A percentile compares a stretch with the other conserved stretches of the same genome.
phyloP scores from a whole-genome alignment of 2,329 filamentous ascomycete species.

The Myriangium duriaei region DNA sequence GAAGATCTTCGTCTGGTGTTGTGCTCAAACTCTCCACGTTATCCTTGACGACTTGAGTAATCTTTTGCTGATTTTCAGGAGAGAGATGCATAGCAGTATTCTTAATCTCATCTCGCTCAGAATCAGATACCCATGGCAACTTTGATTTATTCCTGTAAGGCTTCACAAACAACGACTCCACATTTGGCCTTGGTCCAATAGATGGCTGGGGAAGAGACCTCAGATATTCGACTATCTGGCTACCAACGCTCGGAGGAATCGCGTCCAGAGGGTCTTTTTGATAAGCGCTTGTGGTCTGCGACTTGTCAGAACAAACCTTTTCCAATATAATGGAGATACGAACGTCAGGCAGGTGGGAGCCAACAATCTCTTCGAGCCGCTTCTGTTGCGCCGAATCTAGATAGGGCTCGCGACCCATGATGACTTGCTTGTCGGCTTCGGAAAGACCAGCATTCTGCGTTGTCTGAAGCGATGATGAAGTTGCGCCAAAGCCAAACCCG shows the following conservation, averaged over 20 bases:
- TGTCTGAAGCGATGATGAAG: not conserved
- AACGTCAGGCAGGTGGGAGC: conserved; percentile 4
- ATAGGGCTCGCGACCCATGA: conserved; percentile 5
- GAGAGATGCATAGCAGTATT: conserved; percentile 7
- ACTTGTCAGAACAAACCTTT: not conserved
- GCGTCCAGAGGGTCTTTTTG: conserved; percentile 3
- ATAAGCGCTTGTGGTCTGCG: conserved; percentile 2
- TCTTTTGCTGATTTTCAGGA: conserved; percentile 7
- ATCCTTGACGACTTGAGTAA: conserved; percentile 11
- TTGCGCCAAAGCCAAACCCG: conserved; percentile 5
- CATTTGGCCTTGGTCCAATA: not conserved
- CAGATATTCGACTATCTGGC: not conserved
- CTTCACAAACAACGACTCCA: conserved; percentile 3
- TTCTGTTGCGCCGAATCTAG: conserved; percentile 6
- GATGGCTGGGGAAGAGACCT: conserved; percentile 1
- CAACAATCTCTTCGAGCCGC: conserved; percentile 6
- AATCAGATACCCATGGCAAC: conserved; percentile 8
- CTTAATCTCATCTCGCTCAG: conserved; percentile 12
- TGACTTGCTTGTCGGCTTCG: conserved; percentile 7
- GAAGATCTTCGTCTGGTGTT: not conserved
- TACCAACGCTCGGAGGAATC: not conserved
- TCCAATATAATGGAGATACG: not conserved
- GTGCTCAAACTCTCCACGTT: conserved; percentile 1
- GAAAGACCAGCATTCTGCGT: not conserved
- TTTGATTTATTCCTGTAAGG: conserved; percentile 6